A percentile compares a stretch with the other conserved stretches of the same genome.
These are phyloP conservation scores for Epicoccum nigrum DNA, from an alignment of 2,329 filamentous ascomycete genomes.

Conservation along the genomic window DNA sequence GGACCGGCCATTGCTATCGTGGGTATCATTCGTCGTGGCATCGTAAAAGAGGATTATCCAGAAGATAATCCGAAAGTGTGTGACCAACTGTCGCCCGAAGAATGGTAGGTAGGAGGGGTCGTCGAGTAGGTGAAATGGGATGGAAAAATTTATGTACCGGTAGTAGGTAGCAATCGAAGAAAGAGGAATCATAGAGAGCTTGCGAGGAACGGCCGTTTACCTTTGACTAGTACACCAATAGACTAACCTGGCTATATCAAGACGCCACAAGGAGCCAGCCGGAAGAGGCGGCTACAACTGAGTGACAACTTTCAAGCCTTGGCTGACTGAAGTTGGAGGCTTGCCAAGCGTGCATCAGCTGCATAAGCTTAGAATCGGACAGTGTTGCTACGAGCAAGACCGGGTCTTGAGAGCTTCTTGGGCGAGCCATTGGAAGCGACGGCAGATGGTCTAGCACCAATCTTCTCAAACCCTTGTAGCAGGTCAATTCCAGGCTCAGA, in stretches of 20 bases:
- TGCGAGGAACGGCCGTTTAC: neutral
- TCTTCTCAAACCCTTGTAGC: constrained; percentile 76
- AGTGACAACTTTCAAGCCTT: constrained; percentile 14
- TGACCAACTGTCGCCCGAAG: constrained; percentile 19
- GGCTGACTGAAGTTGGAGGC: neutral
- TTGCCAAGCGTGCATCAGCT: neutral
- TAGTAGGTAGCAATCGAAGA: constrained; percentile 15
- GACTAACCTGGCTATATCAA: constrained; percentile 10
- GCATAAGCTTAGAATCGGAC: constrained; percentile 38
- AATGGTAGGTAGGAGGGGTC: constrained; percentile 12
- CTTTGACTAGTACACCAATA: neutral
- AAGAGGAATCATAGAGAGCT: constrained; percentile 10
- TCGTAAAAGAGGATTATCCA: constrained; percentile 36
- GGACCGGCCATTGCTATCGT: constrained; percentile 39
- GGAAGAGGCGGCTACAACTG: constrained; percentile 10
- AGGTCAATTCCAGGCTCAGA: constrained; percentile 70
- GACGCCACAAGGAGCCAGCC: constrained; percentile 9
- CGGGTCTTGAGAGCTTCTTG: constrained; percentile 39
- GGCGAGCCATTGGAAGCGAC: constrained; percentile 46
- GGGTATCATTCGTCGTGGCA: constrained; percentile 48
- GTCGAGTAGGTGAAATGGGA: constrained; percentile 11
- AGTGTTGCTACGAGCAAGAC: constrained; percentile 41
- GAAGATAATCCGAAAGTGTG: constrained; percentile 24
- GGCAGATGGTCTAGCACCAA: constrained; percentile 56
- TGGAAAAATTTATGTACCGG: constrained; percentile 17